These are phyloP conservation scores for Fulvia fulva DNA, from an alignment of 2,329 filamentous ascomycete genomes.

Conservation along the genomic window DNA sequence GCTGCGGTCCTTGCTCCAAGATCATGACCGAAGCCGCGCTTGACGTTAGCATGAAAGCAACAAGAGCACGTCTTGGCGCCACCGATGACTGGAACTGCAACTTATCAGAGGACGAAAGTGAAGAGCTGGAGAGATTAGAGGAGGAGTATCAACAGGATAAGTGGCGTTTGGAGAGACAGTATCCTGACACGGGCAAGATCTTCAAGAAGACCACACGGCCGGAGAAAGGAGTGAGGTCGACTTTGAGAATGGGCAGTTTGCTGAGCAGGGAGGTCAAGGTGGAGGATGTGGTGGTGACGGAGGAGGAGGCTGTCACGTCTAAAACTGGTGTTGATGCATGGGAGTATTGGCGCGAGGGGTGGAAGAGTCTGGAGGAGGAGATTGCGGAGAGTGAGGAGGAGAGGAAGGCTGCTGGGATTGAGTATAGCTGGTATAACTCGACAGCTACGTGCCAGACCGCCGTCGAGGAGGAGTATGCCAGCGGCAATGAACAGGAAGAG, in stretches of 20 bases:
- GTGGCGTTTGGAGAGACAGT: conserved; percentile 7
- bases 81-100: not conserved
- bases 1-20: conserved; percentile 19
- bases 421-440: not conserved
- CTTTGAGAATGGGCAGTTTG: conserved; percentile 9
- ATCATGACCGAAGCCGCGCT: not conserved
- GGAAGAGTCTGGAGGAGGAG: conserved; percentile 16
- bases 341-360: conserved; percentile 8
- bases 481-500: not conserved
- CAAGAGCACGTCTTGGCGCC: not conserved
- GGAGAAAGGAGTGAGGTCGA: conserved; percentile 10
- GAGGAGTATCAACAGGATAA: conserved; percentile 5
- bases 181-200: conserved; percentile 7
- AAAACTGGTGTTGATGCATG: not conserved
- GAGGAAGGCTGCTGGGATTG: conserved; percentile 9
- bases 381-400: conserved; percentile 11
- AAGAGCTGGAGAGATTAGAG: conserved; percentile 1
- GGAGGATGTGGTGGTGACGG: conserved; percentile 22
- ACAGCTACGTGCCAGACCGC: not conserved
- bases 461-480: not conserved
- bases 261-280: conserved; percentile 22
- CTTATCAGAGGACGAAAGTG: not conserved
- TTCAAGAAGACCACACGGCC: conserved; percentile 13
- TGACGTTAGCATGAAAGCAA: not conserved
- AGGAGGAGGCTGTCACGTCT: not conserved